Evolutionary conservation across 805 yeast genomes (phyloP), one percentile per base, ranked within the genome.

Genomic region (Pichia californica): DNA sequence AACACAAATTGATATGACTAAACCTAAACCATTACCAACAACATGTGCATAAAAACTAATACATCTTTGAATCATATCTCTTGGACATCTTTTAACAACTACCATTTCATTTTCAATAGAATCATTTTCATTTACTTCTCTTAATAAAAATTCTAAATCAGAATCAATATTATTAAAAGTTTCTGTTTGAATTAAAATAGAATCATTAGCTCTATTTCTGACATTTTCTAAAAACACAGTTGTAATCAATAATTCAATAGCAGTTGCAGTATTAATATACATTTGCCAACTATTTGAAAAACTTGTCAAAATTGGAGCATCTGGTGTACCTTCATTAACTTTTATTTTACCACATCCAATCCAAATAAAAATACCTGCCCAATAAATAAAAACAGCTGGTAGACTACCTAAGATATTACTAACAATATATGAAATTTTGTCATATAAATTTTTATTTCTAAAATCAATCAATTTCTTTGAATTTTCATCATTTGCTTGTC

Each of bases 21-120:
- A 54, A 31, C 74, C 74, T 23, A 65, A 46, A 46, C 70, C 71
- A 9, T 70, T 62, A 41, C 74, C 74, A 41, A 69, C 59, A 32
- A 70, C 49, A 42, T 64, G 69, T 5, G 73, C 71, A 49, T 69
- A 70, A 46, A 58, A 61, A 11, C 47, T 40, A 21, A 53, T 53
- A 8, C 30, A 32, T 28, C 36, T 47, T 28, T 51, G 41, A 19
- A 51, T 40, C 6, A 46, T 46, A 19, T 44, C 42, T 30, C 52
- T 35, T 27, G 48, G 45, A 29, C 44, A 41, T 21, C 49, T 46
- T 34, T 62, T 64, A 36, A 70, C 67, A 5, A 35, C 41, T 18
- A 64, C 51, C 0, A 52, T 43, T 11, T 55, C 55, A 38, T 65
- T 63, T 20, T 49, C 59, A 14, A 40, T 38, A 4, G 21, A n/a